Evolutionary conservation across 306 rosid genomes (phyloP), one percentile per base, ranked within the genome.

Genomic region (Vicia sativa): DNA sequence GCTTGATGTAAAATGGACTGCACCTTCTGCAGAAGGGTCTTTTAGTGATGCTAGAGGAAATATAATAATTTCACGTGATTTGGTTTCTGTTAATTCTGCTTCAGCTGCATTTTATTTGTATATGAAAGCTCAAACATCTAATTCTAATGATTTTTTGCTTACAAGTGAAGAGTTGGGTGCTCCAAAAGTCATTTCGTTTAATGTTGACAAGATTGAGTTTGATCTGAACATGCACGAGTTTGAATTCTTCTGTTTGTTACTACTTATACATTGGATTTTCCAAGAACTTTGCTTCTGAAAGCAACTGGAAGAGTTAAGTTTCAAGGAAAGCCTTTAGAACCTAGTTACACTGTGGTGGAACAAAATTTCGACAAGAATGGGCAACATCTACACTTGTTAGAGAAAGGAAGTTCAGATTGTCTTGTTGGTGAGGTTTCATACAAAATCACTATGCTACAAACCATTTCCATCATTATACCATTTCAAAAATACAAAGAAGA

Each of bases 41-140:
- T 86, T 93, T 12, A 78, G 81, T 26, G 91, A 88, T 82, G 96
- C 95, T 76, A 90, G 97, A 67, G 98, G 98, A 86, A 91, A 90
- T 74, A 83, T 93, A 78, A 72, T 87, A 73, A 82, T 93, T 63
- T 85, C 95, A 7, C 90, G 86, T 13, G 89, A 93, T 74, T 85
- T 75, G 49, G 55, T 89, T 37, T 71, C 59, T 39, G 77, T 90
- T 72, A 80, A 67, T 80, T 93, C 96, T 70, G 81, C 98, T 68
- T 90, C 98, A 59, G 80, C 82, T 77, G 97, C 95, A 67, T 86
- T 93, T 76, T 97, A 90, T 57, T 81, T 93, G 80, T 57, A 25
- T 62, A 71, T 85, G 55, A 93, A 83, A 81, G 78, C 85, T 79
- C 88, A 67, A 72, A 86, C 91, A 75, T 85, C 91, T 49, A 84